Evolutionary conservation across 805 yeast species (phyloP).

Genomic region (Debaryomyces prosopidis): DNA sequence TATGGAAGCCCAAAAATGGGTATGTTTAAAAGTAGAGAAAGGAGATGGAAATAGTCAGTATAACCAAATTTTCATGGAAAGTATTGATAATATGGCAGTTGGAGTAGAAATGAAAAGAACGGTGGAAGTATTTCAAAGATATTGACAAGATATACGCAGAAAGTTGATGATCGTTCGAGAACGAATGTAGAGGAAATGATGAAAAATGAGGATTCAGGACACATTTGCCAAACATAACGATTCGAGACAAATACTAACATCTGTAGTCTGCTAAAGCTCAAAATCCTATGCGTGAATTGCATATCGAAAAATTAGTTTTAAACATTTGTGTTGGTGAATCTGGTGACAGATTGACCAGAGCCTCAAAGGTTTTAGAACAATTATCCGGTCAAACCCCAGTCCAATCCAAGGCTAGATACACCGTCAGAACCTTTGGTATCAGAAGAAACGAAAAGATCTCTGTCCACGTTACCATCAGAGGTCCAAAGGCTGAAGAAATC

Average conservation of each 20-base stretch:
- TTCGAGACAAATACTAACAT: constrained; percentile 11
- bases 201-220: too few relatives aligned
- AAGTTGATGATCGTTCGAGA: too few relatives aligned
- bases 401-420: constrained; percentile 99
- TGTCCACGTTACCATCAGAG: constrained; percentile 99
- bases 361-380: constrained; percentile 99
- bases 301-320: constrained; percentile 98
- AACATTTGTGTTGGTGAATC: constrained; percentile 99
- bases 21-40: background rate
- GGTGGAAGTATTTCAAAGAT: too few relatives aligned
- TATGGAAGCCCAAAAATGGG: background rate
- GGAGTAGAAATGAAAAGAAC: too few relatives aligned
- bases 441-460: constrained; percentile 99
- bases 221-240: too few relatives aligned
- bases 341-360: constrained; percentile 99
- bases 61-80: too few relatives aligned
- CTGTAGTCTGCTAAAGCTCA: constrained; percentile 49
- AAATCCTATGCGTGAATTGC: constrained; percentile 98
- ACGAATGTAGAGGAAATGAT: too few relatives aligned
- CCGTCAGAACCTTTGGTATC: constrained; percentile 99
- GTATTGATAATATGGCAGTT: too few relatives aligned
- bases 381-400: constrained; percentile 99
- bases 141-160: too few relatives aligned
- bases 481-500: constrained; percentile 95
- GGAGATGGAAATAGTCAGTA: too few relatives aligned